phyloP scores from a whole-genome alignment of 2,329 filamentous ascomycete genomes.

The Scopulariopsis brevicaulis region DNA sequence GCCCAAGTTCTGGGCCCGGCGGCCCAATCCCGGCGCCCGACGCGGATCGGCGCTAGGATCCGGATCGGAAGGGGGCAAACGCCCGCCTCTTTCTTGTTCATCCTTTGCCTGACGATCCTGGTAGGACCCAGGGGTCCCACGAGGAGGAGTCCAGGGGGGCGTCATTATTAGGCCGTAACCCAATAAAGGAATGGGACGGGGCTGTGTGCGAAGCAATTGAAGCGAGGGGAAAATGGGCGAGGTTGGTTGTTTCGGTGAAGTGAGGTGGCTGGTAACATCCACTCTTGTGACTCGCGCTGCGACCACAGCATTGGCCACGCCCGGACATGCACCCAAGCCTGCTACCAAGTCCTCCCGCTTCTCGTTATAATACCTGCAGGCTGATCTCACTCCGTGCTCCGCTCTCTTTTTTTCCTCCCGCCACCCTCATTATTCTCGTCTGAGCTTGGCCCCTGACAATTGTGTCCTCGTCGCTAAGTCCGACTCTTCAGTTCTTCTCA shows the following conservation, averaged over 20 bases:
- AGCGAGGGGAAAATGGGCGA: neutral
- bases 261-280: constrained; percentile 1
- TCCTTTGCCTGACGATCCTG: too few relatives aligned
- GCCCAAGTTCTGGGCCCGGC: constrained; percentile 1
- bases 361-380: neutral
- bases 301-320: neutral
- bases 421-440: neutral
- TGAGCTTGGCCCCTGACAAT: neutral
- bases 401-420: neutral
- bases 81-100: too few relatives aligned
- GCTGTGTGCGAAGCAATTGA: neutral
- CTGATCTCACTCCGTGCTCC: neutral
- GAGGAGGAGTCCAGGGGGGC: neutral
- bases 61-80: too few relatives aligned
- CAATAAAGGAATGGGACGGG: neutral
- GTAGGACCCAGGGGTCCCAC: neutral
- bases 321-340: neutral
- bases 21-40: neutral
- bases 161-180: neutral
- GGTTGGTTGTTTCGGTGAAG: constrained; percentile 1
- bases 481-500: neutral
- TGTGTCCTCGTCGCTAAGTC: neutral
- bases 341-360: neutral
- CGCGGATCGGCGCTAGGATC: too few relatives aligned
- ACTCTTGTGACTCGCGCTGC: neutral